A percentile compares a stretch with the other conserved stretches of the same genome.
Conservation (phyloP, 202 grass and related monocot species). For the Digitaria exilis region DNA sequence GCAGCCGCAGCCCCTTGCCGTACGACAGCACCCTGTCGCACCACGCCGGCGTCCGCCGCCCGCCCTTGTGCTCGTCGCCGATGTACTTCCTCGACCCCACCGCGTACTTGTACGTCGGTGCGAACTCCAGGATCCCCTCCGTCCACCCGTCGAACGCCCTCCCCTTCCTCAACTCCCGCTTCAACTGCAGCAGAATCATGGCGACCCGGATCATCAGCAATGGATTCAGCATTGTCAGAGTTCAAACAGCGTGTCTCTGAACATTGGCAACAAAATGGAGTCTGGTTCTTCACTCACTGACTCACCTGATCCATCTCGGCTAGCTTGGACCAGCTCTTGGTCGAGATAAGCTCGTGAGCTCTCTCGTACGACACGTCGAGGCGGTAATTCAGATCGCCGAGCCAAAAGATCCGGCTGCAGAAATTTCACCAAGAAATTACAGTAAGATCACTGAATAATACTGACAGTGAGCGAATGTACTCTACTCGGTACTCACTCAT, state of each 20-base stretch:
- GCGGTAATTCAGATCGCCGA: conserved; percentile 93
- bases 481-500: conserved; percentile 57
- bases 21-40: conserved; percentile 76
- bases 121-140: conserved; percentile 78
- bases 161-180: conserved; percentile 70
- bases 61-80: conserved; percentile 67
- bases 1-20: conserved; percentile 62
- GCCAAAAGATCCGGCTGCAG: conserved; percentile 89
- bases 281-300: conserved; percentile 35
- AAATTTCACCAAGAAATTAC: background rate
- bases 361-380: conserved; percentile 71
- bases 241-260: background rate
- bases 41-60: conserved; percentile 85
- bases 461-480: background rate
- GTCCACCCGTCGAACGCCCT: conserved; percentile 79
- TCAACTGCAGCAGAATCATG: conserved; percentile 46
- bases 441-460: background rate
- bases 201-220: too few species aligned
- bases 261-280: background rate
- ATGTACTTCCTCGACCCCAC: conserved; percentile 63
- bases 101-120: conserved; percentile 94
- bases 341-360: conserved; percentile 57
- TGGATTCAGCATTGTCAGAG: background rate
- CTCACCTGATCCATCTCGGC: conserved; percentile 84
- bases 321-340: conserved; percentile 52